Percentiles rank a stretch among this genome's conserved stretches.
These are phyloP conservation scores for Sedum album DNA, from an alignment of 164 flowering plant genomes.

Conservation along the genomic window DNA sequence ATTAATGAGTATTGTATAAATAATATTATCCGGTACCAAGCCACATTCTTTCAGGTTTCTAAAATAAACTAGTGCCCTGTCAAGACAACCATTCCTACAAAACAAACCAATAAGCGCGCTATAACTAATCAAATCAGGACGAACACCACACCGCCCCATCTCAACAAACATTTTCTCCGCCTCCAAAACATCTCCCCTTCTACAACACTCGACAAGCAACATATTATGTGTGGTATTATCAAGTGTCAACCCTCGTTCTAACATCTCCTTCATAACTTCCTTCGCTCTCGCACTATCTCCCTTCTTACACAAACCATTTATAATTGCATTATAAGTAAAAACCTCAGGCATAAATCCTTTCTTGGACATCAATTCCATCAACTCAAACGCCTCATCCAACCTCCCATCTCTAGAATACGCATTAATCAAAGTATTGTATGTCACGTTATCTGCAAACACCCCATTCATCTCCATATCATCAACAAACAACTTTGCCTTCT, in stretches of 20 bases:
- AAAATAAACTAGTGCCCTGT: constrained; percentile 45
- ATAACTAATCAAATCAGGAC: constrained; percentile 69
- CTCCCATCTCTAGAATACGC: constrained; percentile 52
- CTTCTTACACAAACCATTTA: constrained; percentile 62
- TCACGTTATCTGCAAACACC: constrained; percentile 56
- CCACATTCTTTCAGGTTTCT: constrained; percentile 47
- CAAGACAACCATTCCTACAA: constrained; percentile 49
- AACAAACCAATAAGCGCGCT: constrained; percentile 59
- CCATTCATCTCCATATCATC: constrained; percentile 60
- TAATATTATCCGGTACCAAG: constrained; percentile 59
- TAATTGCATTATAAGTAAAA: constrained; percentile 54
- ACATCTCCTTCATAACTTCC: constrained; percentile 51
- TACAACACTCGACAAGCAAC: constrained; percentile 58
- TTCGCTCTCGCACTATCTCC: constrained; percentile 47
- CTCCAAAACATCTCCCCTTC: constrained; percentile 30
- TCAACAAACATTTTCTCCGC: constrained; percentile 40
- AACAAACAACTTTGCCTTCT: constrained; percentile 30
- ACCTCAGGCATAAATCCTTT: constrained; percentile 54
- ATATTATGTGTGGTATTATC: constrained; percentile 64
- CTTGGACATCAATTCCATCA: constrained; percentile 39
- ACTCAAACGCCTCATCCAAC: constrained; percentile 50
- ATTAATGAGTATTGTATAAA: constrained; percentile 73
- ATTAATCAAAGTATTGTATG: constrained; percentile 62
- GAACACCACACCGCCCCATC: constrained; percentile 36
- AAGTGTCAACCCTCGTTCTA: constrained; percentile 42